Percentiles rank a stretch among this genome's conserved stretches.
Conservation (phyloP, 2,329 filamentous ascomycete species). For the Chaetomium globosum region DNA sequence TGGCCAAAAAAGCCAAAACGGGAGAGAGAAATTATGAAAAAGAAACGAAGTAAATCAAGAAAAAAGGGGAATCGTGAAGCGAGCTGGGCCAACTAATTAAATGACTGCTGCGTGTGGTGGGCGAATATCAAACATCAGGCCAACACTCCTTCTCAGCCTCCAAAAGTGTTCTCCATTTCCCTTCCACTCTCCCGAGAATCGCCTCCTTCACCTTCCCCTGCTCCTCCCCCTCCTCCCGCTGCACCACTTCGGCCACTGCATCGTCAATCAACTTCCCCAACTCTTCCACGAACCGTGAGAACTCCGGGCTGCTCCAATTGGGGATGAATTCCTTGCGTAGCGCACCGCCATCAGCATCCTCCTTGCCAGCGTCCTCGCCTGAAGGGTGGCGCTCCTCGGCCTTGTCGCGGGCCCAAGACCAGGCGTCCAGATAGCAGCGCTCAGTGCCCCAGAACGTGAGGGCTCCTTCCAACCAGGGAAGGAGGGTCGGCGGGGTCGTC, state of each 20-base stretch:
- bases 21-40: too few species aligned
- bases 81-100: background rate
- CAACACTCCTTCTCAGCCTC: slow-evolving; percentile 62
- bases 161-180: slow-evolving; percentile 55
- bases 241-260: slow-evolving; percentile 49
- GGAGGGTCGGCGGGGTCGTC: slow-evolving; percentile 22
- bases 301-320: slow-evolving; percentile 67
- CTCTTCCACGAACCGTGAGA: slow-evolving; percentile 60
- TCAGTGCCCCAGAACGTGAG: slow-evolving; percentile 80
- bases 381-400: slow-evolving; percentile 32
- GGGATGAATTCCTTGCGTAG: slow-evolving; percentile 66
- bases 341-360: slow-evolving; percentile 66
- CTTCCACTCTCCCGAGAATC: slow-evolving; percentile 47
- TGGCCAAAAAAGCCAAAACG: too few species aligned
- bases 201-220: slow-evolving; percentile 40
- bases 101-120: slow-evolving; percentile 31
- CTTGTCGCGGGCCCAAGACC: slow-evolving; percentile 55
- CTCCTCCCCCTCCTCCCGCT: slow-evolving; percentile 34
- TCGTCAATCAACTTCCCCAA: slow-evolving; percentile 60
- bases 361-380: slow-evolving; percentile 28
- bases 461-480: slow-evolving; percentile 66
- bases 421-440: slow-evolving; percentile 62
- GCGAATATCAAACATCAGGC: slow-evolving; percentile 45
- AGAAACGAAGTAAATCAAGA: too few species aligned
- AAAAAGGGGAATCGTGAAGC: too few species aligned